A percentile compares a stretch with the other conserved stretches of the same genome.
These are phyloP conservation scores for Apiospora marii DNA, from an alignment of 2,329 filamentous ascomycete species.

Conservation along the genomic window DNA sequence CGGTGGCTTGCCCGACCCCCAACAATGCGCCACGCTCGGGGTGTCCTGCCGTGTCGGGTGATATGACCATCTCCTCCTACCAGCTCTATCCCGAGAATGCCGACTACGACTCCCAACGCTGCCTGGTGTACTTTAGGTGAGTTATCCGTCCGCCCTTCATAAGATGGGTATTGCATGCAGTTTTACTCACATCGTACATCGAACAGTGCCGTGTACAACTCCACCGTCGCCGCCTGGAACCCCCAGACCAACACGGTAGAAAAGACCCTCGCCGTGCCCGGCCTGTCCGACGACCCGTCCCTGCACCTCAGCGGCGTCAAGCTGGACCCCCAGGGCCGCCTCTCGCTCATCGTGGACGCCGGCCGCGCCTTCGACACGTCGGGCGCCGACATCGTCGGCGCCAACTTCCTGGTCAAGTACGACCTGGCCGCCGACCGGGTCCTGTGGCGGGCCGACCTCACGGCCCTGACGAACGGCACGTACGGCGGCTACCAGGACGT, in stretches of 20 bases:
- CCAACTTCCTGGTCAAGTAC: constrained; percentile 48
- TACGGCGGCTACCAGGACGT: constrained; percentile 51
- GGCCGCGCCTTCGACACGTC: constrained; percentile 45
- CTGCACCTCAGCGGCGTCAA: constrained; percentile 47
- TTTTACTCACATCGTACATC: too few species aligned
- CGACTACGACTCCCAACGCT: constrained; percentile 44
- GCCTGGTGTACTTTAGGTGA: constrained; percentile 44
- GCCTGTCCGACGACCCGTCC: constrained; percentile 39
- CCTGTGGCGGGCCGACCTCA: constrained; percentile 46
- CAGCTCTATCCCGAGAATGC: constrained; percentile 48
- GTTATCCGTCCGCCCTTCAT: not conserved
- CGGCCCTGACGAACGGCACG: constrained; percentile 35
- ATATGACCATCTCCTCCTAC: constrained; percentile 35
- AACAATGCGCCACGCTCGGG: not conserved
- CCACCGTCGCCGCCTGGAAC: constrained; percentile 44
- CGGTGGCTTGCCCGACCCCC: not conserved
- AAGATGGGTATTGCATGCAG: too few species aligned
- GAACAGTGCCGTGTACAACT: constrained; percentile 45
- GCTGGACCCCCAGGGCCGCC: constrained; percentile 42
- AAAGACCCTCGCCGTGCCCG: constrained; percentile 39
- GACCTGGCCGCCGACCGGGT: constrained; percentile 36
- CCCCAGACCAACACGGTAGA: constrained; percentile 39
- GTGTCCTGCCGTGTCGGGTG: not conserved
- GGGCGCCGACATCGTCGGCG: constrained; percentile 45
- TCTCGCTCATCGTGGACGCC: constrained; percentile 47